Conservation (phyloP, 2,329 filamentous ascomycete genomes). For the Cladosporium sp. region DNA sequence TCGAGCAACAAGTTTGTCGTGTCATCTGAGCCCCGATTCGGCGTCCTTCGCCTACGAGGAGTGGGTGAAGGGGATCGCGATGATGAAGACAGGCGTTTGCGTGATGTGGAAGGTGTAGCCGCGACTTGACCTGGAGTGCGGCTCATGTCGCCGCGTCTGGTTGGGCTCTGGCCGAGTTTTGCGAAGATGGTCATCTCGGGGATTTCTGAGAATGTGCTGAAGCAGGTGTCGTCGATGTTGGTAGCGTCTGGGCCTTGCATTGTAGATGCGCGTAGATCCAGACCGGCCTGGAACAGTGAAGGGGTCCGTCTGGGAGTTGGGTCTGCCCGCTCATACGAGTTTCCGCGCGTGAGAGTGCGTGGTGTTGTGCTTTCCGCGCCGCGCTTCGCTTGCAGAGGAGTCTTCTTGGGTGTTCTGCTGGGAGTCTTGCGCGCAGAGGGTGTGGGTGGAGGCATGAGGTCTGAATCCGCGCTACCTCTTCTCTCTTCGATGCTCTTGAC, state of each 20-base stretch:
- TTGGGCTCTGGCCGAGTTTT: slow-evolving; percentile 61
- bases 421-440: slow-evolving; percentile 30
- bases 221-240: slow-evolving; percentile 67
- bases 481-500: slow-evolving; percentile 23
- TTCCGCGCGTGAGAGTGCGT: slow-evolving; percentile 26
- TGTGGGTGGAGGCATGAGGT: slow-evolving; percentile 36
- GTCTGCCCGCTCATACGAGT: slow-evolving; percentile 27
- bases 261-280: slow-evolving; percentile 29
- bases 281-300: slow-evolving; percentile 30
- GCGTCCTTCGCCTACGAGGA: slow-evolving; percentile 51
- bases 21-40: slow-evolving; percentile 53
- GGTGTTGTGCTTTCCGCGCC: slow-evolving; percentile 33
- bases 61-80: slow-evolving; percentile 54
- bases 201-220: slow-evolving; percentile 87
- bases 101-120: slow-evolving; percentile 54
- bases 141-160: slow-evolving; percentile 40
- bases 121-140: slow-evolving; percentile 32
- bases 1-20: slow-evolving; percentile 81
- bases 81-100: slow-evolving; percentile 43
- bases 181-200: slow-evolving; percentile 85
- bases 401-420: slow-evolving; percentile 36
- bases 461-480: slow-evolving; percentile 33
- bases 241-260: slow-evolving; percentile 37
- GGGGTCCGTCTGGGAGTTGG: slow-evolving; percentile 23
- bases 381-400: slow-evolving; percentile 30